phyloP scores from a whole-genome alignment of 2,329 filamentous ascomycete species.

The Aaosphaeria pasadenensis region DNA sequence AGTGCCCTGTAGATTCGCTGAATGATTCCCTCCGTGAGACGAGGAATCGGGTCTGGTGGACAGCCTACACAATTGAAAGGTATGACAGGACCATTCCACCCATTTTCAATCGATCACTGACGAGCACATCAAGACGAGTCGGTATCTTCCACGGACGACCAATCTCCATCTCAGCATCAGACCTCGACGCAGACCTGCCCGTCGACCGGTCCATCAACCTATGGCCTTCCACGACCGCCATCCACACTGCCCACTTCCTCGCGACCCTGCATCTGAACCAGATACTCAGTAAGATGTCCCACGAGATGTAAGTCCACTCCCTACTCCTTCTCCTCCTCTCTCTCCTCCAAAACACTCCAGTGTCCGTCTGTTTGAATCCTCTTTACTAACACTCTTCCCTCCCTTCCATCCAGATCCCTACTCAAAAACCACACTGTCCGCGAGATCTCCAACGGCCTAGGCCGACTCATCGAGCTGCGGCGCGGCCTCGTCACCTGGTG shows the following conservation, averaged over 20 bases:
- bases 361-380: too few relatives aligned
- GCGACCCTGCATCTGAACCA: not conserved
- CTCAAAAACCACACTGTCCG: not conserved
- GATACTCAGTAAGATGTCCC: not conserved
- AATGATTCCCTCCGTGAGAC: slow-evolving; percentile 7
- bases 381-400: too few relatives aligned
- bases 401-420: not conserved
- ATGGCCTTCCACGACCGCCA: not conserved
- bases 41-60: slow-evolving; percentile 13
- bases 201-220: not conserved
- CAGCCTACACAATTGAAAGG: slow-evolving; percentile 13
- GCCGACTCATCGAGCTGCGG: not conserved
- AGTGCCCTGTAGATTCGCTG: slow-evolving; percentile 8
- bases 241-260: not conserved
- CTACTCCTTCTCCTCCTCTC: not conserved
- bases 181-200: slow-evolving; percentile 10
- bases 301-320: not conserved
- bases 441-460: not conserved
- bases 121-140: slow-evolving; percentile 1
- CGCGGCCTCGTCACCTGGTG: not conserved
- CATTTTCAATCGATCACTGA: too few relatives aligned
- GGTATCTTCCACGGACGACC: slow-evolving; percentile 12
- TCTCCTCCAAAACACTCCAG: not conserved
- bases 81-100: not conserved
- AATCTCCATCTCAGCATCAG: slow-evolving; percentile 7